These are phyloP conservation scores for Chytriomyces sp. DNA, from an alignment of 192 early-diverging fungal species.

Conservation along the genomic window DNA sequence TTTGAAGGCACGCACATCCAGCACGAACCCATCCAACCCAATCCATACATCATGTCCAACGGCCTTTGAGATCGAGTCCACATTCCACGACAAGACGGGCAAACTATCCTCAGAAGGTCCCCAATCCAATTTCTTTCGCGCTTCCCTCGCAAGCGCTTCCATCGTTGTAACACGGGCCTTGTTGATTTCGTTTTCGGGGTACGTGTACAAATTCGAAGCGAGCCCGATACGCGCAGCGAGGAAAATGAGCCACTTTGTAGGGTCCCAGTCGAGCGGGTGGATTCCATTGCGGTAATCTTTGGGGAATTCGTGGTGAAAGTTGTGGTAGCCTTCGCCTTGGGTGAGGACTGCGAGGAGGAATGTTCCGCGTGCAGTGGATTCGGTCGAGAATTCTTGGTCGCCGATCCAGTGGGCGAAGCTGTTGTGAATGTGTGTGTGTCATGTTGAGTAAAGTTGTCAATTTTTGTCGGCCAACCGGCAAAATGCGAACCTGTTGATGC, in stretches of 20 bases:
- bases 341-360: constrained; percentile 45
- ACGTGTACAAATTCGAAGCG: constrained; percentile 38
- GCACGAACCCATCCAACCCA: constrained; percentile 45
- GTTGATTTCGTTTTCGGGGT: constrained; percentile 40
- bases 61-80: constrained; percentile 42
- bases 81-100: constrained; percentile 56
- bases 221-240: constrained; percentile 37
- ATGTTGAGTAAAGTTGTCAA: too few relatives aligned
- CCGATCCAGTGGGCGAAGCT: constrained; percentile 49
- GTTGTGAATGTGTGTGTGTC: too few relatives aligned
- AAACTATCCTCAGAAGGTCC: constrained; percentile 28
- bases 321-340: constrained; percentile 56
- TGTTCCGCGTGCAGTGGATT: constrained; percentile 46
- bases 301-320: constrained; percentile 31
- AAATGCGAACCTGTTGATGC: constrained; percentile 39
- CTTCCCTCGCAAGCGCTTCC: constrained; percentile 19
- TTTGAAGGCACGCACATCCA: constrained; percentile 45
- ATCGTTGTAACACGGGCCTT: constrained; percentile 37
- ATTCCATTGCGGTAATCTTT: constrained; percentile 52
- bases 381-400: constrained; percentile 44
- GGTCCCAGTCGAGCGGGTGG: constrained; percentile 50
- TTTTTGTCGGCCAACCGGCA: too few relatives aligned
- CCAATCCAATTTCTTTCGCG: constrained; percentile 34
- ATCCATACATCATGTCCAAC: constrained; percentile 34
- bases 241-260: constrained; percentile 53